Evolutionary conservation across 176 grass and related monocot genomes (phyloP).

Genomic region (Thinopyrum elongatum): DNA sequence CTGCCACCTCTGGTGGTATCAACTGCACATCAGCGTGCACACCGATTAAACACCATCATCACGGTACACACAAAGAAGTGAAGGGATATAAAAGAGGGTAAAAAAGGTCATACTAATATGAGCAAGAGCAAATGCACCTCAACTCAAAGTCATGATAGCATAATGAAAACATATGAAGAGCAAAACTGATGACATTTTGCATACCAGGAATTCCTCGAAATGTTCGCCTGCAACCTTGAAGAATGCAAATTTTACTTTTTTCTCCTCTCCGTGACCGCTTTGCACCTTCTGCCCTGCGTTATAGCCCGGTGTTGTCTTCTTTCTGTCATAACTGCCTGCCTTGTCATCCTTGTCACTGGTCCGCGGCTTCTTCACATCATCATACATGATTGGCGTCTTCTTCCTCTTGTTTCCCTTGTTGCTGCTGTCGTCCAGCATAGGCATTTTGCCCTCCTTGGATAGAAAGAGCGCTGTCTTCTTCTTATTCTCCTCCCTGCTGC

Average conservation of each 20-base stretch:
- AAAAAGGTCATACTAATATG: not conserved
- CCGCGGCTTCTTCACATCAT: not conserved
- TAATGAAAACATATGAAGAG: not conserved
- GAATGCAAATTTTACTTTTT: conserved; percentile 15
- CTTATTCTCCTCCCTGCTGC: not conserved
- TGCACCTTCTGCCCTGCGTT: not conserved
- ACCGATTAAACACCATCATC: not conserved
- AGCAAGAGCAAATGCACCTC: not conserved
- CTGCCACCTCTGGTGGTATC: conserved; percentile 41
- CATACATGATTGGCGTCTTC: not conserved
- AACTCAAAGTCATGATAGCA: not conserved
- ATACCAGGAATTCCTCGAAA: conserved; percentile 54
- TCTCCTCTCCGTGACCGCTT: not conserved
- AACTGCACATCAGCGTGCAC: conserved; percentile 35
- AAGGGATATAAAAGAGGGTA: not conserved
- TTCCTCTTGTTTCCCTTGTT: conserved; percentile 21
- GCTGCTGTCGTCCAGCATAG: not conserved
- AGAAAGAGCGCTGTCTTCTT: not conserved
- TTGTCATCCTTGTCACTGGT: not conserved
- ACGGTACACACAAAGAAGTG: not conserved
- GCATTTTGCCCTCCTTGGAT: conserved; percentile 6
- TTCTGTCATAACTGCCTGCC: not conserved
- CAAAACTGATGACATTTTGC: not conserved
- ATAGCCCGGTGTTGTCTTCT: not conserved
- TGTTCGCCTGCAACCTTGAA: conserved; percentile 42